Evolutionary conservation across 208 protist species (phyloP).

Genomic region (Acanthamoeba royreba): DNA sequence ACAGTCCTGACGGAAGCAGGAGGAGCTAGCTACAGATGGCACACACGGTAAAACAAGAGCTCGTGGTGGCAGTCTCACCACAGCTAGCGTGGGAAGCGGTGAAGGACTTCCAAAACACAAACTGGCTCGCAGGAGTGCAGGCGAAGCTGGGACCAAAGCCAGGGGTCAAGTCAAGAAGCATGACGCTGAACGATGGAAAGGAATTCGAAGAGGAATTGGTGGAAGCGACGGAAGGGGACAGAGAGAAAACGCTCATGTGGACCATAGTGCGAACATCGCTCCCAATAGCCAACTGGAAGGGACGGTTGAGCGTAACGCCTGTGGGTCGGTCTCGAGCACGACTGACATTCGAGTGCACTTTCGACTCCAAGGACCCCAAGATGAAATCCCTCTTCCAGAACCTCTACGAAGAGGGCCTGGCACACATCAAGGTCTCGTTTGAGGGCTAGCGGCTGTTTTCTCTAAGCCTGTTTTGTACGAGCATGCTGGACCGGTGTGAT

Average conservation of each 20-base stretch:
- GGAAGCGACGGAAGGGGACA: neutral
- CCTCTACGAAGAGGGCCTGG: neutral
- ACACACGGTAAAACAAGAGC: neutral
- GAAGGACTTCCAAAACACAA: neutral
- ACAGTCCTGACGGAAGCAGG: no score
- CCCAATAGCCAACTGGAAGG: neutral
- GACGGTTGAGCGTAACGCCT: neutral
- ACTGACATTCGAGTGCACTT: neutral
- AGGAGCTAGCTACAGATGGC: neutral
- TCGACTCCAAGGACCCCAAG: neutral
- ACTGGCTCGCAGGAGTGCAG: neutral
- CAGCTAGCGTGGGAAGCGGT: neutral
- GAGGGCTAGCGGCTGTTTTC: neutral
- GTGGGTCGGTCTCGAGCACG: neutral
- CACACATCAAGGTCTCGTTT: neutral
- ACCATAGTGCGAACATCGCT: neutral
- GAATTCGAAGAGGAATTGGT: neutral
- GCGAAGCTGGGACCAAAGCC: neutral
- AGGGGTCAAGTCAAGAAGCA: neutral
- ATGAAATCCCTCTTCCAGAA: neutral
- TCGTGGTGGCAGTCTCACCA: neutral
- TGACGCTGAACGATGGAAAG: neutral
- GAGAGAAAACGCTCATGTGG: neutral
- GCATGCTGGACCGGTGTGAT: no score
- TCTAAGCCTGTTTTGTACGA: neutral